Evolutionary conservation across 495 filamentous ascomycete species (phyloP), one percentile per base, ranked within the genome.

Genomic region (Neurospora sp.): DNA sequence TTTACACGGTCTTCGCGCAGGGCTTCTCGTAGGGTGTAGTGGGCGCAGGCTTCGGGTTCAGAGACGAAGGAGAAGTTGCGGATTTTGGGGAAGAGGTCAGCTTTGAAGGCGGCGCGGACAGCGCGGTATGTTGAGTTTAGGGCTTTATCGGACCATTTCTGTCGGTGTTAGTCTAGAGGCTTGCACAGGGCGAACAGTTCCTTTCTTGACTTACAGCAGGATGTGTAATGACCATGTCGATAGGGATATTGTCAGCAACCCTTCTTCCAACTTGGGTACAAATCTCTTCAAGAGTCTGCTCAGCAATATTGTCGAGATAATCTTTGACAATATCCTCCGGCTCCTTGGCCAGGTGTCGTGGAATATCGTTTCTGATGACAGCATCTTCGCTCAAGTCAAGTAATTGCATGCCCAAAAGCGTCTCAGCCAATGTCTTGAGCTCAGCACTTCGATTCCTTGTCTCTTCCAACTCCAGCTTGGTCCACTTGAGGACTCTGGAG

Each of bases 21-120:
- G 12, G 75, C 72, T 69, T 78, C 81, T 5, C 83, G 76, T 2
- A 89, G 75, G 0, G 86, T 83, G 72, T 85, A 87, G 7, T 87
- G 81, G 0, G 87, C 88, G 8, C 87, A 88, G 40, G 87, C 88
- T 78, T 89, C 87, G 0, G 87, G 86, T 77, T 88, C 85, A 0
- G 82, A 83, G 3, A 89, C 82, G 1, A 89, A 80, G 1, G 76
- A 76, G 18, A 89, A 71, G 48, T 82, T 59, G 4, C 80, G 75
- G n/a, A 82, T 72, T 14, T 72, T 78, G 8, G 75, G 71, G 37
- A 80, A 82, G 20, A 73, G 73, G 4, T 53, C 48, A 3, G 53
- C 18, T 6, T 72, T 75, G 69, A 81, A 80, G 0, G 79, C 78
- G 5, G 69, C 72, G n/a, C 73, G 73, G 35, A 82, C 75, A 9